Percentiles rank a stretch among this genome's conserved stretches.
Evolutionary conservation across 805 yeast genomes (phyloP).

Genomic region (Kuraishia capsulata): DNA sequence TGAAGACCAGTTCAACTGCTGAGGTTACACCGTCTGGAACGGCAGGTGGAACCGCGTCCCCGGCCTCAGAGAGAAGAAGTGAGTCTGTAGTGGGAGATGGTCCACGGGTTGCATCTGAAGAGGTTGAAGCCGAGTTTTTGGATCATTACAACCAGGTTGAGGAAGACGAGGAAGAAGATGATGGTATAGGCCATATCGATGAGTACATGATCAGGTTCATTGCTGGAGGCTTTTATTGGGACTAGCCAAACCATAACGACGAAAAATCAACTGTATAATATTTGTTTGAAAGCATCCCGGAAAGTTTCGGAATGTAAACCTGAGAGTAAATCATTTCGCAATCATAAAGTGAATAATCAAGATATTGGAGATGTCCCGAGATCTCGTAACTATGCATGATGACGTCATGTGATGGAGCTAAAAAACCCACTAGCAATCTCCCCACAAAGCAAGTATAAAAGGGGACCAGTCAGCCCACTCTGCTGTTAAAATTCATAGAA

Average conservation of each 20-base stretch:
- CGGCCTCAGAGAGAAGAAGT: background rate
- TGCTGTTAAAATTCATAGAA: no score
- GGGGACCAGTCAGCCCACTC: no score
- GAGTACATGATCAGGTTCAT: conserved; percentile 93
- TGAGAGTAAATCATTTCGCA: no score
- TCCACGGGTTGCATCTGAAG: conserved; percentile 7
- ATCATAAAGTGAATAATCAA: no score
- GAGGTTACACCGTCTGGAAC: background rate
- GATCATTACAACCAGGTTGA: conserved; percentile 30
- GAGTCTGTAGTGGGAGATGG: background rate
- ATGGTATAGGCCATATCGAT: conserved; percentile 75
- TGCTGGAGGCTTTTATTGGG: conserved; percentile 69
- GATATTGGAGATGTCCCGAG: no score
- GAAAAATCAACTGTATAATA: background rate
- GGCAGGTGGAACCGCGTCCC: background rate
- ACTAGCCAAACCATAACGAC: conserved; percentile 11
- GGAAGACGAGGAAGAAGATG: conserved; percentile 43
- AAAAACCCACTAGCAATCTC: no score
- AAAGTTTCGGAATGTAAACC: background rate
- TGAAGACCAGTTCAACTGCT: conserved; percentile 9
- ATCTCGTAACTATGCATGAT: no score
- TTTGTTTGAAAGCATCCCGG: background rate
- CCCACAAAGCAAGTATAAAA: no score
- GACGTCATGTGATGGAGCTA: no score
- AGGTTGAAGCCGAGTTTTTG: conserved; percentile 13